Percentiles rank a stretch among this genome's conserved stretches.
These are phyloP conservation scores for Chlorella vulgaris DNA, from an alignment of 139 green algal genomes.

Conservation along the genomic window DNA sequence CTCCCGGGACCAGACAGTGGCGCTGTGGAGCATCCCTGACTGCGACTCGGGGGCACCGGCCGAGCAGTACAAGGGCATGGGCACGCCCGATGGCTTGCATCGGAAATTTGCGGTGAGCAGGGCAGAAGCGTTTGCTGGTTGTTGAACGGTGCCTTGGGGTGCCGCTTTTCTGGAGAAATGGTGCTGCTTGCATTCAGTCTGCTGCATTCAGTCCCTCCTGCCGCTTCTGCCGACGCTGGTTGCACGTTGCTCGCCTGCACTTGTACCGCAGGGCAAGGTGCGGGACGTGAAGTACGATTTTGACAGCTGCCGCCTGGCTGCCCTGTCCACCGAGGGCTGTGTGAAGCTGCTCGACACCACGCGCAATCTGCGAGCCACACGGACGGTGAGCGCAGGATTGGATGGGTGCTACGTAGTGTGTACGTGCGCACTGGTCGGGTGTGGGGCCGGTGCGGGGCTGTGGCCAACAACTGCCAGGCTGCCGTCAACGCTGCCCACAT, in stretches of 20 bases:
- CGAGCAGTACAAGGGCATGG: conserved; percentile 1
- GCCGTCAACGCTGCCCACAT: too few species aligned
- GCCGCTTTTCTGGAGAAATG: background rate
- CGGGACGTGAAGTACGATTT: conserved; percentile 49
- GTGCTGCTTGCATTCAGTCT: background rate
- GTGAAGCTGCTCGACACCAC: conserved; percentile 40
- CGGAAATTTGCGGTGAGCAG: conserved; percentile 29
- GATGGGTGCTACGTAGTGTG: background rate
- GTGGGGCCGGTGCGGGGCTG: too few species aligned
- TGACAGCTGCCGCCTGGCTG: conserved; percentile 20
- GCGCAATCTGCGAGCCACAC: conserved; percentile 19
- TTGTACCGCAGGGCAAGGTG: conserved; percentile 42
- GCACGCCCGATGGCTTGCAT: background rate
- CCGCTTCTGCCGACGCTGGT: too few species aligned
- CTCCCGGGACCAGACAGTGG: conserved; percentile 34
- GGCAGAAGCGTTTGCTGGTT: too few species aligned
- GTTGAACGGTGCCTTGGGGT: background rate
- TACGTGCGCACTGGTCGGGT: too few species aligned
- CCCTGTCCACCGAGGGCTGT: conserved; percentile 45
- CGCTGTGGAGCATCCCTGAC: conserved; percentile 35
- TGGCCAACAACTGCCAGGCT: too few species aligned
- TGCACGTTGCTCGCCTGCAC: too few species aligned
- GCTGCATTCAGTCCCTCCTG: too few species aligned
- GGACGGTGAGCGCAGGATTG: conserved; percentile 12
- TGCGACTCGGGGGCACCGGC: background rate